Evolutionary conservation across 306 rosid genomes (phyloP), one percentile per base, ranked within the genome.

Genomic region (Quillaja saponaria): DNA sequence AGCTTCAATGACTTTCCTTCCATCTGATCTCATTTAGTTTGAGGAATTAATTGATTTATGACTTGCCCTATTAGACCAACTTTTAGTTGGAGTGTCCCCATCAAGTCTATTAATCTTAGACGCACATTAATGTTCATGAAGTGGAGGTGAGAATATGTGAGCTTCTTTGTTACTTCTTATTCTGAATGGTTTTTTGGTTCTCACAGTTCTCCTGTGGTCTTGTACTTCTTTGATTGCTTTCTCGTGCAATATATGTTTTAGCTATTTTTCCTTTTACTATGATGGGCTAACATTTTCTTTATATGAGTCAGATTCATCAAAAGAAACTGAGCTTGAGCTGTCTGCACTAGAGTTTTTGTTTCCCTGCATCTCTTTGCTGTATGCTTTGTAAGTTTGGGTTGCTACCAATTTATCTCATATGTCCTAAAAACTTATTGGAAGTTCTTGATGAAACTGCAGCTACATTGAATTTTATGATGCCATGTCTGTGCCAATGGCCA

Each of bases 401-500:
- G 82, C 67, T 53, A 48, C 66, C 34, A 52, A 31, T 61, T 18
- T 63, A 37, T 59, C 51, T 9, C 25, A 61, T 79, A 41, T n/a
- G 66, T 81, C 66, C 76, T 63, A 68, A 71, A 78, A 78, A 64
- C 80, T 89, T 80, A 94, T 67, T 66, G 69, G 69, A 53, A 78
- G 67, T 49, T 70, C 55, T 71, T 63, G 49, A 53, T 80, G 79
- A 61, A 81, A 55, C 71, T 87, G 91, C 97, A 89, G 99, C 89
- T 94, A 94, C 76, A 84, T 94, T 81, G 99, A 94, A 79, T 94
- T 94, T 78, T 94, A 84, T 75, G 99, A 94, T 72, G 95, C 86
- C 5, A 86, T 94, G 99, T 83, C 95, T 63, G 99, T 94, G 80
- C 99, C 99, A 44, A 87, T 94, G 96, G 99, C 99, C 59, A 94